Base-by-base conservation (phyloP, 441 rosid genomes). In the Adansonia madagascariensis region DNA sequence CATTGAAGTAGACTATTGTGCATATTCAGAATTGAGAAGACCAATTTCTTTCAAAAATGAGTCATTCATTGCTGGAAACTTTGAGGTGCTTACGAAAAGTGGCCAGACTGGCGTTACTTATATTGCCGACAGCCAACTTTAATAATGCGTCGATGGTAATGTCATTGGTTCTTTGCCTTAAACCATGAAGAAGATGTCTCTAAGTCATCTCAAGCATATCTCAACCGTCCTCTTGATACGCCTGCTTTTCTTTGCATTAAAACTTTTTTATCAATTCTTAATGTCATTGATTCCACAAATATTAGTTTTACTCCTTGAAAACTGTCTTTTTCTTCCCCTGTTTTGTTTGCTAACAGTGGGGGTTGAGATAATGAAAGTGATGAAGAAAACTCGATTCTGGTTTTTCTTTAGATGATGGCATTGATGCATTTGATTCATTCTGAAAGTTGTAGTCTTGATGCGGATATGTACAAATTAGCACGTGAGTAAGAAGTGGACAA, bases 1-100 rank as follows among this genome's bases (percentile, higher is more conserved):
- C 4, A 75, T 77, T 47, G 88, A 85, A 74, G 97, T 87, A 50
- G 91, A 90, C 39, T 93, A 89, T 31, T 93, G 98, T 82, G 95
- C 89, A n/a, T 90, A 84, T 86, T 80, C 89, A 3, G 80, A 85
- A 66, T 79, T 95, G 74, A 85, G 86, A 76, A 86, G 98, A 79
- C 72, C 78, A 60, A 62, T 88, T 31, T 70, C 75, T 55, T 52
- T 41, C n/a, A 46, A 83, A 71, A 83, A 81, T 3, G 81, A 78
- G 3, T 77, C 86, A 47, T 71, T 46, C 69, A 78, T 79, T 64
- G 70, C 86, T 9, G 92, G 93, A 60, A 82, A 84, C 3, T 88
- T 85, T 67, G 89, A 86, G 79, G 84, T 87, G 60, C 78, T 77
- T 64, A 59, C 78, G 6, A 75, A 78, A 67, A 82, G 81, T 17